These are phyloP conservation scores for Borealophlyctis nickersoniae DNA, from an alignment of 192 early-diverging fungal genomes.

Conservation along the genomic window DNA sequence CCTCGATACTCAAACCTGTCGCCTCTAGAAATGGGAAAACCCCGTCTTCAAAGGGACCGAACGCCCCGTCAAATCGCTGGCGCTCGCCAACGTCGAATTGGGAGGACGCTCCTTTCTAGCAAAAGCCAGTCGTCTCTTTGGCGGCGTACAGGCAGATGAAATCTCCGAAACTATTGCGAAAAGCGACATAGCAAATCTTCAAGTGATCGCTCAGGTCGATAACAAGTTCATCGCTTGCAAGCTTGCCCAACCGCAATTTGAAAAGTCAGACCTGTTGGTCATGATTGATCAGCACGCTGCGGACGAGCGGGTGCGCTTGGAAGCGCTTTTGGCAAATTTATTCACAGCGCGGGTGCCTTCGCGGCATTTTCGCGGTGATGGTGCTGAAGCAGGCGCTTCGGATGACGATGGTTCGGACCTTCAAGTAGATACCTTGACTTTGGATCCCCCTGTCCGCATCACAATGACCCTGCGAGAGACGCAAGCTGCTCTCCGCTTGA, in stretches of 20 bases:
- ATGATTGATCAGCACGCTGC: slow-evolving; percentile 79
- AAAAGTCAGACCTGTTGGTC: slow-evolving; percentile 28
- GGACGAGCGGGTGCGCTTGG: slow-evolving; percentile 70
- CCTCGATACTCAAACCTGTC: no score
- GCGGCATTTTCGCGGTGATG: slow-evolving; percentile 6
- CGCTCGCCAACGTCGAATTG: background rate
- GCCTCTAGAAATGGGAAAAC: slow-evolving; percentile 39
- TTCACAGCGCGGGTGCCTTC: background rate
- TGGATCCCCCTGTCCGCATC: slow-evolving; percentile 45
- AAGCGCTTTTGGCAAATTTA: slow-evolving; percentile 42
- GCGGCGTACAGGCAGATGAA: slow-evolving; percentile 1
- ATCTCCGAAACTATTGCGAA: slow-evolving; percentile 38
- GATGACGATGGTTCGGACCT: slow-evolving; percentile 1
- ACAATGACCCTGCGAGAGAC: slow-evolving; percentile 38
- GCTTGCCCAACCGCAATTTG: slow-evolving; percentile 7
- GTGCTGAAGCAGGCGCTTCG: background rate
- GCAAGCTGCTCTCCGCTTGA: slow-evolving; percentile 20
- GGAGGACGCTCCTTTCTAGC: background rate
- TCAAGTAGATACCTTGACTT: slow-evolving; percentile 33
- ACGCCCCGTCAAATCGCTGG: slow-evolving; percentile 10
- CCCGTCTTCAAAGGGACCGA: slow-evolving; percentile 36
- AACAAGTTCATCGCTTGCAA: slow-evolving; percentile 60
- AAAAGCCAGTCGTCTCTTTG: slow-evolving; percentile 10
- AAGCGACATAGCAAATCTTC: slow-evolving; percentile 31
- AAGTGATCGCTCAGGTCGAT: slow-evolving; percentile 66